Percentiles rank a stretch among this genome's conserved stretches.
Evolutionary conservation across 805 yeast species (phyloP).

Genomic region (Lachancea sp.): DNA sequence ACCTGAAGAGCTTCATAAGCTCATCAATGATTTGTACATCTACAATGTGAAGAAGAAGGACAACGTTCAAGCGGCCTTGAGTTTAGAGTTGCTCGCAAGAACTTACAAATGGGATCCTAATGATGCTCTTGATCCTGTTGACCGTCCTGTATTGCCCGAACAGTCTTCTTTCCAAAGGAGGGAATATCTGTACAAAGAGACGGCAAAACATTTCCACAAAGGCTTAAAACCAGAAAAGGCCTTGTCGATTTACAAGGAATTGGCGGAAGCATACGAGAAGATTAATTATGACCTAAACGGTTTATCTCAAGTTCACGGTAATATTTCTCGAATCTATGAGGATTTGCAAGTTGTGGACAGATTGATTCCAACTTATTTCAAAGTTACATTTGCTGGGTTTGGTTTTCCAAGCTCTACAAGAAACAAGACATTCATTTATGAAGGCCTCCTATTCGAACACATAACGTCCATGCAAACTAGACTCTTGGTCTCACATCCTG

Average conservation of each 20-base stretch:
- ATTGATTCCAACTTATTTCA: slow-evolving; percentile 68
- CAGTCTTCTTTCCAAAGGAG: slow-evolving; percentile 78
- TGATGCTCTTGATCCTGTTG: slow-evolving; percentile 46
- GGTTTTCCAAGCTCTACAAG: slow-evolving; percentile 78
- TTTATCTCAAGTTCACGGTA: slow-evolving; percentile 61
- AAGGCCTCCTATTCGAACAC: slow-evolving; percentile 84
- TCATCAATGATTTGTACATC: slow-evolving; percentile 67
- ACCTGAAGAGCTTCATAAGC: slow-evolving; percentile 75
- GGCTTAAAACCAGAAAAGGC: slow-evolving; percentile 79
- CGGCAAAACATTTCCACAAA: slow-evolving; percentile 60
- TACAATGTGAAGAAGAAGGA: slow-evolving; percentile 54
- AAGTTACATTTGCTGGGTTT: slow-evolving; percentile 72
- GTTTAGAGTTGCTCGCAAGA: slow-evolving; percentile 69
- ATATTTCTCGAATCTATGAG: slow-evolving; percentile 60
- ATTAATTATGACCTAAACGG: slow-evolving; percentile 72
- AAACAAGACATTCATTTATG: slow-evolving; percentile 72
- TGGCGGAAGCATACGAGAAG: slow-evolving; percentile 66
- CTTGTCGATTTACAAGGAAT: slow-evolving; percentile 67
- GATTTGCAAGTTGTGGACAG: slow-evolving; percentile 65
- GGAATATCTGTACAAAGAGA: slow-evolving; percentile 60
- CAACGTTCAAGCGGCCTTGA: slow-evolving; percentile 74
- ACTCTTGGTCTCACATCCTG: slow-evolving; percentile 68
- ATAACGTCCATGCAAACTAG: slow-evolving; percentile 76
- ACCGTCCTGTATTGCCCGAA: slow-evolving; percentile 67
- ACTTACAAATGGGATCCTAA: slow-evolving; percentile 71